These are phyloP conservation scores for Neurospora discreta DNA, from an alignment of 495 filamentous ascomycete genomes.

Conservation along the genomic window DNA sequence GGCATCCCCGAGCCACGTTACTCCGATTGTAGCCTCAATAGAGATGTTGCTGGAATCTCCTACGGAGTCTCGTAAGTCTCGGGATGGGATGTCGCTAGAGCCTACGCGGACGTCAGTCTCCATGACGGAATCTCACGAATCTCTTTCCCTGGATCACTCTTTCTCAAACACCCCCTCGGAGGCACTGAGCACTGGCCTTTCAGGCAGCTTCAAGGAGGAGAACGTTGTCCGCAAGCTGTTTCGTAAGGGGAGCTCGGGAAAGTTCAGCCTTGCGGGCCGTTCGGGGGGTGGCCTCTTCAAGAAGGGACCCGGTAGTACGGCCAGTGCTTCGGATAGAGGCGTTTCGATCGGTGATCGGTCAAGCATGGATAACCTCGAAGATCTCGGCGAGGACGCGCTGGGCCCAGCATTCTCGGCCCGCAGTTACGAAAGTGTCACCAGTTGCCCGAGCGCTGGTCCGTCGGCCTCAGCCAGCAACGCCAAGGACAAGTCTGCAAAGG, in stretches of 20 bases:
- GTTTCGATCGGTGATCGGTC: slow-evolving; percentile 27
- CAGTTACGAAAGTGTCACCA: slow-evolving; percentile 34
- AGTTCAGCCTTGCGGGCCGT: slow-evolving; percentile 59
- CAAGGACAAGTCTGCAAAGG: slow-evolving; percentile 14
- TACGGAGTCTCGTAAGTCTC: slow-evolving; percentile 50
- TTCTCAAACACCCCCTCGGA: slow-evolving; percentile 58
- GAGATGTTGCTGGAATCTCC: slow-evolving; percentile 38
- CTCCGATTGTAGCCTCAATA: slow-evolving; percentile 2
- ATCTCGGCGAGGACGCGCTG: slow-evolving; percentile 26
- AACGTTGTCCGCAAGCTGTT: slow-evolving; percentile 59
- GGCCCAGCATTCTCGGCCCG: slow-evolving; percentile 18
- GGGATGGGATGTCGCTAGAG: slow-evolving; percentile 36
- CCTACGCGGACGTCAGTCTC: slow-evolving; percentile 48
- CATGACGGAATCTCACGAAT: slow-evolving; percentile 53
- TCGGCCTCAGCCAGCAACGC: slow-evolving; percentile 11
- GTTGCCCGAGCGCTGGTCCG: slow-evolving; percentile 28
- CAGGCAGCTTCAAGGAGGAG: slow-evolving; percentile 32
- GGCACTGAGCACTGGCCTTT: slow-evolving; percentile 32
- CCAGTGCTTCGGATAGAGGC: slow-evolving; percentile 36
- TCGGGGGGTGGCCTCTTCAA: slow-evolving; percentile 49
- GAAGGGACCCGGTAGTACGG: slow-evolving; percentile 42
- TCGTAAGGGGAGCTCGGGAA: slow-evolving; percentile 68
- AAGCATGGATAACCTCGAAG: slow-evolving; percentile 38
- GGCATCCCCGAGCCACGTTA: slow-evolving; percentile 10
- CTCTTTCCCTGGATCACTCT: slow-evolving; percentile 50